Base-by-base conservation (phyloP, 2,329 filamentous ascomycete species). In the Microdochium trichocladiopsis region DNA sequence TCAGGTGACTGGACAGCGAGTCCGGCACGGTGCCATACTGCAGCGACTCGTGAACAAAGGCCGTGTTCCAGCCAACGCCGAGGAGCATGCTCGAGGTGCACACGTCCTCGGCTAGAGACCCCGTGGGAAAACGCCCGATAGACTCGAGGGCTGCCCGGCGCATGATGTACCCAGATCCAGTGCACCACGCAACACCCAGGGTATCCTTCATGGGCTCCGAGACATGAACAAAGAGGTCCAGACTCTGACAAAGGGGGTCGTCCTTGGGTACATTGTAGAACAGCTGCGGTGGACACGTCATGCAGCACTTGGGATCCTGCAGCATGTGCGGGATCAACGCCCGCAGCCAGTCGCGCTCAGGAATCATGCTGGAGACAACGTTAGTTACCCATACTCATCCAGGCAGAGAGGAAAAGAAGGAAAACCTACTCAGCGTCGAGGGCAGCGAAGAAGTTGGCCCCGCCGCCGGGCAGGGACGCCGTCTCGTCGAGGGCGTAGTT, bases 361-460 rank as follows among this genome's bases (percentile, higher is more conserved):
- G 79, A 63, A 86, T 85, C 33, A 37, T 37, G 33, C n/a, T n/a
- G n/a, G n/a, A n/a, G n/a, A n/a, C n/a, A n/a, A n/a, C n/a, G n/a
- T n/a, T n/a, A n/a, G n/a, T n/a, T n/a, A n/a, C n/a, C n/a, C n/a
- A n/a, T n/a, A n/a, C n/a, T n/a, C n/a, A n/a, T n/a, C n/a, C n/a
- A n/a, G n/a, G n/a, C n/a, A n/a, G n/a, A n/a, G n/a, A n/a, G n/a
- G n/a, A n/a, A n/a, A n/a, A n/a, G n/a, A n/a, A n/a, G n/a, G n/a
- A n/a, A n/a, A n/a, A n/a, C n/a, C n/a, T n/a, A n/a, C n/a, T 87
- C 83, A 21, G 82, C 82, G 61, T 87, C 83, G 31, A 87, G 68
- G 36, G 79, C 78, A 16, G 81, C 82, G 62, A 85, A 78, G 63
- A 73, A 84, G 58, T 79, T 71, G 37, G 72, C 72, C 16, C 77